Base-by-base conservation (phyloP, 805 yeast species). In the Blastobotrys peoriensis region DNA sequence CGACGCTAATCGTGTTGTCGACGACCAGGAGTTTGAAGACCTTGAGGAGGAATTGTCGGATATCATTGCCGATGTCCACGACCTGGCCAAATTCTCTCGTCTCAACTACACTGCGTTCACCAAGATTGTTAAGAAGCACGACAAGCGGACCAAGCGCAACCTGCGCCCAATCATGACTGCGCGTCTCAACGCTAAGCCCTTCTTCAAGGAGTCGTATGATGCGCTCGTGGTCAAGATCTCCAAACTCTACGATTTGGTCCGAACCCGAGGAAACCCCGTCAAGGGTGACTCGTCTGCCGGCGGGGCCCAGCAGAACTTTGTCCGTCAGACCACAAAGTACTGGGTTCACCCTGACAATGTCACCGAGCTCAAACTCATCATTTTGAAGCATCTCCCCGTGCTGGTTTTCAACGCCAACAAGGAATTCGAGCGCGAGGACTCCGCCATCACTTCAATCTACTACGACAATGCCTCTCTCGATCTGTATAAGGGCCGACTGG, bases 331-430 rank as follows among this genome's bases (percentile, higher is more conserved):
- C 17, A 93, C 98, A 5, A 93, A 93, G 63, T 93, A 93, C 68
- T 93, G 99, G 99, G 98, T 93, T 25, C 98, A 93, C 61, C 96
- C 97, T 2, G 98, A 93, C 66, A 91, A 93, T 64, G 88, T 93
- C 62, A 93, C 98, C 13, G 98, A 93, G 70, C 76, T 93, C 64
- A 93, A 93, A 69, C 77, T 93, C 60, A 83, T 87, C 52, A 82
- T 93, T 52, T 74, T 93, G 62, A 91, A 93, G 68, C 98, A 93
- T 69, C 74, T 93, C 56, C 99, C 99, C 2, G 98, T 93, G 15
- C 75, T 93, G 54, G 99, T 93, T 18, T 93, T 93, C 76, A 93
- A 93, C 61, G 80, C 97, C 38, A 88, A 88, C 61, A 93, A 93
- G 68, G 98, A 93, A 65, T 93, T 93, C 57, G 96, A 89, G 65